These are phyloP conservation scores for Saraca asoca DNA, from an alignment of 331 rosid species.

Conservation along the genomic window DNA sequence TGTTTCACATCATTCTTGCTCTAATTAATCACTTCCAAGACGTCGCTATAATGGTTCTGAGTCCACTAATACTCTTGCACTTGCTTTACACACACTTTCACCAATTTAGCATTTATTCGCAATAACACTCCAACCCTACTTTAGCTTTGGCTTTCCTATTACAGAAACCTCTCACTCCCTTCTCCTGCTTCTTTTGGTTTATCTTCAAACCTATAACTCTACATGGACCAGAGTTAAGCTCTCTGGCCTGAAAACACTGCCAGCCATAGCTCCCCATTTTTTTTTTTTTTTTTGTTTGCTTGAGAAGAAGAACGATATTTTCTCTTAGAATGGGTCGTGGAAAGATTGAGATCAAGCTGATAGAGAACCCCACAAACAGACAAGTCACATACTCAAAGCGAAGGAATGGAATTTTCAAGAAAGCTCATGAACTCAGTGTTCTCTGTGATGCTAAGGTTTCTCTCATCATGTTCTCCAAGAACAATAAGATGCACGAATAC, in stretches of 20 bases:
- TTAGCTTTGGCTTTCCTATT: constrained; percentile 50
- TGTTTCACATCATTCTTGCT: background rate
- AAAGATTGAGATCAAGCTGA: constrained; percentile 77
- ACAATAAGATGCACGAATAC: constrained; percentile 65
- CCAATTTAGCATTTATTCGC: constrained; percentile 40
- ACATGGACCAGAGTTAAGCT: constrained; percentile 3
- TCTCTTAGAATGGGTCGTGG: constrained; percentile 64
- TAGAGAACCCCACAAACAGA: constrained; percentile 82
- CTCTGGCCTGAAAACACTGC: background rate
- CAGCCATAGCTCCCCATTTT: no score
- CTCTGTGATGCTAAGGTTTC: constrained; percentile 89
- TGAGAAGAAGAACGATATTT: constrained; percentile 16
- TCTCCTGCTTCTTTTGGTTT: constrained; percentile 18
- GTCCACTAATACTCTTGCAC: constrained; percentile 28
- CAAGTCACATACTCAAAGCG: constrained; percentile 88
- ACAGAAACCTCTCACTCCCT: constrained; percentile 45
- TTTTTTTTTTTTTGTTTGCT: background rate
- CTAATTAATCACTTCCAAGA: constrained; percentile 26
- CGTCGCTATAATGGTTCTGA: constrained; percentile 25
- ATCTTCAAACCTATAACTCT: background rate
- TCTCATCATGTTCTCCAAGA: constrained; percentile 77
- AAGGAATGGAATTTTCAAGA: constrained; percentile 82
- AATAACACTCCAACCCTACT: constrained; percentile 69
- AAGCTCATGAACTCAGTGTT: constrained; percentile 86
- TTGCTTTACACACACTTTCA: constrained; percentile 28